Base-by-base conservation (phyloP, 2,329 filamentous ascomycete genomes). In the Lecanoromycetidae sp. region DNA sequence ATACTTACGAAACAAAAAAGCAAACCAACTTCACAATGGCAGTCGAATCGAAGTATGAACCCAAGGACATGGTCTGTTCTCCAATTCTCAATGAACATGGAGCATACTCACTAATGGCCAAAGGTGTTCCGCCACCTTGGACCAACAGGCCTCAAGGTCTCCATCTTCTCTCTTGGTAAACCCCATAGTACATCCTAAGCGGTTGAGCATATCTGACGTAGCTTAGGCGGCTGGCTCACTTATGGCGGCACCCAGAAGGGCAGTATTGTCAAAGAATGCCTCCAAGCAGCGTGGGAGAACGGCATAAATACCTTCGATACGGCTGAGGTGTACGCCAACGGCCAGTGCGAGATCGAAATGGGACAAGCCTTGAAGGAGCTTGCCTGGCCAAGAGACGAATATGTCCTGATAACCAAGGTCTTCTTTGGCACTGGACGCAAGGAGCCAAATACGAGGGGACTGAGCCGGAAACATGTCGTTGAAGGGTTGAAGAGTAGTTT, bases 181-280 rank as follows among this genome's bases (percentile, higher is more conserved):
- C 68, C 64, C 65, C 4, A 3, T 57, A 62, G 58, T 51, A 63
- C n/a, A 13, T 12, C 3, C 6, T 4, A 13, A 15, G 13, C 7
- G 5, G 15, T 7, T 39, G 3, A 23, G 22, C 5, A 3, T 20
- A 5, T 29, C 44, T 34, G 12, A 45, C 22, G n/a, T 19, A 20
- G 15, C 17, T 4, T 40, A 46, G 46, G 79, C 49, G 76, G 79
- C 55, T 81, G 79, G 80, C 70, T 87, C 44, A 87, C 83, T 1
- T 86, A 84, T 55, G 83, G 83, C 45, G 82, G 81, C 15, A 79
- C 84, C 55, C 78, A 85, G 25, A 77, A 80, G 46, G 74, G 78
- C 59, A 76, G 79, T 79, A 66, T 43, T 3, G 42, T 37, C 13
- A 42, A 44, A 17, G 46, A 52, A 12, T 71, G 69, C 56, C 62